These are phyloP conservation scores for Margaritispora aquatica DNA, from an alignment of 495 filamentous ascomycete genomes.

Conservation along the genomic window DNA sequence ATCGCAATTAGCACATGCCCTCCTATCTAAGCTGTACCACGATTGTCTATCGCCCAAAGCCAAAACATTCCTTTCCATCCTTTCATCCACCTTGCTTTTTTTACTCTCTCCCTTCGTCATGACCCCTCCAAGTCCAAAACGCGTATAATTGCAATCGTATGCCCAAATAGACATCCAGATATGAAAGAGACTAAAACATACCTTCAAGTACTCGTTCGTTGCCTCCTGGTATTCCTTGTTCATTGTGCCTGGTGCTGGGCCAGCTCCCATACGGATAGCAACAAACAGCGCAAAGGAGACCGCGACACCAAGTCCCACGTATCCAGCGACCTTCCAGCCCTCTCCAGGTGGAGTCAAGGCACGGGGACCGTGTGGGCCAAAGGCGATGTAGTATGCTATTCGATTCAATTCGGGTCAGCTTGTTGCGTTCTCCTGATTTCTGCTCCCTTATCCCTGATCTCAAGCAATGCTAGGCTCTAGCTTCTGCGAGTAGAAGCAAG, in stretches of 20 bases:
- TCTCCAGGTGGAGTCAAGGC: slow-evolving; percentile 76
- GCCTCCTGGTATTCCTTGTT: slow-evolving; percentile 92
- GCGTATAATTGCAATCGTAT: background rate
- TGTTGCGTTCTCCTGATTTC: slow-evolving; percentile 4
- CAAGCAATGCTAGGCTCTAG: too few relatives aligned
- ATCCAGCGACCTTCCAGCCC: slow-evolving; percentile 61
- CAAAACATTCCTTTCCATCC: too few relatives aligned
- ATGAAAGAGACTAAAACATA: slow-evolving; percentile 31
- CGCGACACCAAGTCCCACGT: slow-evolving; percentile 57
- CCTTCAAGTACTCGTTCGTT: slow-evolving; percentile 85
- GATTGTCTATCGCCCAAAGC: too few relatives aligned
- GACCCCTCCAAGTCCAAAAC: background rate
- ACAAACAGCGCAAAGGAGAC: slow-evolving; percentile 61
- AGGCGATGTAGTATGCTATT: slow-evolving; percentile 98
- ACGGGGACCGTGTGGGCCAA: slow-evolving; percentile 91
- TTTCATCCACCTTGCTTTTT: background rate
- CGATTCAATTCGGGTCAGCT: too few relatives aligned
- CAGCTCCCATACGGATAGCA: slow-evolving; percentile 55
- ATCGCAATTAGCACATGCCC: too few relatives aligned
- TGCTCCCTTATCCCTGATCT: background rate
- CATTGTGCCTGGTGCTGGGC: slow-evolving; percentile 75
- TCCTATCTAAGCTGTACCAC: too few relatives aligned
- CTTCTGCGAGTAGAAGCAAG: too few relatives aligned
- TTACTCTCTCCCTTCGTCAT: background rate
- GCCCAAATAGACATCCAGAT: too few relatives aligned